These are phyloP conservation scores for Cryptococcus sp. DNA, from an alignment of 1,284 basidiomycete species.

Conservation along the genomic window DNA sequence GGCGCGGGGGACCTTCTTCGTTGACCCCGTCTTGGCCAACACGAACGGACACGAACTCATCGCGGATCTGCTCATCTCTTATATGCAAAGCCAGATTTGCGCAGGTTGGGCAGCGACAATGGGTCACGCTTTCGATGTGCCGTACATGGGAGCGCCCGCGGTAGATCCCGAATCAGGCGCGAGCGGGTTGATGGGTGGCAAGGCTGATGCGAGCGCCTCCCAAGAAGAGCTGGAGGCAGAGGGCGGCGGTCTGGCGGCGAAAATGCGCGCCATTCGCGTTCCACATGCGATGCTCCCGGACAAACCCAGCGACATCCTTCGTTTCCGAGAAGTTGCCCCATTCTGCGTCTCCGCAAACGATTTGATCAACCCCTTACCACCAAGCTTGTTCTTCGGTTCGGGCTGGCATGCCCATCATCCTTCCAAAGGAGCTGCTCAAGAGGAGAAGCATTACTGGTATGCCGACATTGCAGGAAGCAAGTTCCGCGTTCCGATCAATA, in stretches of 20 bases:
- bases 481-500: slow-evolving; percentile 63
- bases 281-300: slow-evolving; percentile 73
- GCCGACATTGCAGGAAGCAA: slow-evolving; percentile 73
- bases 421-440: slow-evolving; percentile 52
- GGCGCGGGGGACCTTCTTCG: slow-evolving; percentile 68
- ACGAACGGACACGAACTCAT: slow-evolving; percentile 76
- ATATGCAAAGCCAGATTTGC: slow-evolving; percentile 85
- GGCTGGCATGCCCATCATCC: slow-evolving; percentile 84
- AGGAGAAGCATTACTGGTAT: slow-evolving; percentile 81
- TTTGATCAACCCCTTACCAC: slow-evolving; percentile 88
- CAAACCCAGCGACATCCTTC: slow-evolving; percentile 61
- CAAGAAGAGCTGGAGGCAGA: slow-evolving; percentile 20
- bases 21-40: slow-evolving; percentile 78
- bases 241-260: slow-evolving; percentile 39
- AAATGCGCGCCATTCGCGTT: slow-evolving; percentile 56
- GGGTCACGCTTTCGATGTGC: slow-evolving; percentile 65
- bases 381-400: slow-evolving; percentile 82
- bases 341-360: slow-evolving; percentile 92
- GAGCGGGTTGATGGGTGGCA: slow-evolving; percentile 43
- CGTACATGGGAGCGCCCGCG: slow-evolving; percentile 52
- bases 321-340: slow-evolving; percentile 79
- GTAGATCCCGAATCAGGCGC: slow-evolving; percentile 45
- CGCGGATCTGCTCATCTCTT: slow-evolving; percentile 79
- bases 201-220: slow-evolving; percentile 1
- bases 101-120: slow-evolving; percentile 74